Percentiles rank a stretch among this genome's conserved stretches.
Conservation (phyloP, 2,329 filamentous ascomycete species). For the Sphaerulina vaccinii region DNA sequence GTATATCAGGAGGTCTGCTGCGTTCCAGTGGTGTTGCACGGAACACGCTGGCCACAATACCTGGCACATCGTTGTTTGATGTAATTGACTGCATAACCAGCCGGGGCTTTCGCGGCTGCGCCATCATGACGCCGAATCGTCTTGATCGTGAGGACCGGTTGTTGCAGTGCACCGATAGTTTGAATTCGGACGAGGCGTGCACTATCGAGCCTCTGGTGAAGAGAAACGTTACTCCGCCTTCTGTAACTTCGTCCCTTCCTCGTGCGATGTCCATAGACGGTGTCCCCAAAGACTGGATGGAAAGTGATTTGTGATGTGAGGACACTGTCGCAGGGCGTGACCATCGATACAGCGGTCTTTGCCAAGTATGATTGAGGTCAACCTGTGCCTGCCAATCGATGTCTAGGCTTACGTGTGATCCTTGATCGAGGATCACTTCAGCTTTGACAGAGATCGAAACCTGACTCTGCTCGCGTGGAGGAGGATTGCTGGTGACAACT, state of each 20-base stretch:
- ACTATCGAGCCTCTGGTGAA: conserved; percentile 64
- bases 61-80: conserved; percentile 6
- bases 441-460: conserved; percentile 25
- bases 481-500: conserved; percentile 8
- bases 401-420: conserved; percentile 25
- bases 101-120: conserved; percentile 12
- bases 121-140: conserved; percentile 65
- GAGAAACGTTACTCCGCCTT: conserved; percentile 67
- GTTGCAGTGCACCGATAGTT: conserved; percentile 72
- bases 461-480: conserved; percentile 2
- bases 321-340: conserved; percentile 25
- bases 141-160: conserved; percentile 64
- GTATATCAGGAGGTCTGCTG: conserved; percentile 64
- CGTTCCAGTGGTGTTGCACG: conserved; percentile 33
- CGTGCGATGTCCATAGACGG: conserved; percentile 10
- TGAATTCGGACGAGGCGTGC: conserved; percentile 65
- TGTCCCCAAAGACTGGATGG: conserved; percentile 14
- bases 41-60: conserved; percentile 21
- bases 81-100: not conserved
- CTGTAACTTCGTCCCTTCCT: not conserved
- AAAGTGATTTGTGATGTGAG: conserved; percentile 18
- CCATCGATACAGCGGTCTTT: conserved; percentile 30
- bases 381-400: conserved; percentile 30
- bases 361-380: conserved; percentile 22
- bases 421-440: conserved; percentile 24